These are phyloP conservation scores for Chlamydomonas sp. DNA, from an alignment of 139 green algal species.

Conservation along the genomic window DNA sequence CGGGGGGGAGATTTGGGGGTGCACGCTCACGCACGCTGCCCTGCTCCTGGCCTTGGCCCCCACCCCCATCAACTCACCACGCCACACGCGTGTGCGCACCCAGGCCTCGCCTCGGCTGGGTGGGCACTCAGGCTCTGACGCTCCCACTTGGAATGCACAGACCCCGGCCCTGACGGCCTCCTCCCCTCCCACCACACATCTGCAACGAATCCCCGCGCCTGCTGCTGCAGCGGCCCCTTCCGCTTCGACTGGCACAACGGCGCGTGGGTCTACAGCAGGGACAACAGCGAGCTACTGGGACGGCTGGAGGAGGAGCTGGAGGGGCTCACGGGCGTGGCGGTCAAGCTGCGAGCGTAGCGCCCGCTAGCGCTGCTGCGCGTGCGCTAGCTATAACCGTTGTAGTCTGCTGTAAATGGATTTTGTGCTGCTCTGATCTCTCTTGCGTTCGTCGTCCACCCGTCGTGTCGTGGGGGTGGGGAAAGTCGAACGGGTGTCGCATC, in stretches of 20 bases:
- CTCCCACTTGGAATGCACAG: neutral
- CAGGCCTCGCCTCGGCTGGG: neutral
- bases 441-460: too few species aligned
- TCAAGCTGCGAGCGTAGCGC: too few species aligned
- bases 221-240: conserved; percentile 42
- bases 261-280: conserved; percentile 67
- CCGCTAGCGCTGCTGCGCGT: too few species aligned
- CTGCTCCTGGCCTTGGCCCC: neutral
- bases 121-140: conserved; percentile 3
- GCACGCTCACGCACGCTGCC: neutral
- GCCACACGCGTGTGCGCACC: neutral
- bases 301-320: conserved; percentile 59
- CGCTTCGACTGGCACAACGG: conserved; percentile 42
- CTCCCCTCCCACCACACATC: too few species aligned
- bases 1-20: neutral
- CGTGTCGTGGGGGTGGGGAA: too few species aligned
- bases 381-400: too few species aligned
- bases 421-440: too few species aligned
- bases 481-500: too few species aligned
- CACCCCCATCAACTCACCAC: too few species aligned
- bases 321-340: conserved; percentile 31
- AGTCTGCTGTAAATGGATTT: too few species aligned
- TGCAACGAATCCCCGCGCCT: too few species aligned
- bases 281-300: conserved; percentile 53
- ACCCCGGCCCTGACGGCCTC: too few species aligned